phyloP scores from a whole-genome alignment of 2,329 filamentous ascomycete genomes.

The Colletotrichum siamense region DNA sequence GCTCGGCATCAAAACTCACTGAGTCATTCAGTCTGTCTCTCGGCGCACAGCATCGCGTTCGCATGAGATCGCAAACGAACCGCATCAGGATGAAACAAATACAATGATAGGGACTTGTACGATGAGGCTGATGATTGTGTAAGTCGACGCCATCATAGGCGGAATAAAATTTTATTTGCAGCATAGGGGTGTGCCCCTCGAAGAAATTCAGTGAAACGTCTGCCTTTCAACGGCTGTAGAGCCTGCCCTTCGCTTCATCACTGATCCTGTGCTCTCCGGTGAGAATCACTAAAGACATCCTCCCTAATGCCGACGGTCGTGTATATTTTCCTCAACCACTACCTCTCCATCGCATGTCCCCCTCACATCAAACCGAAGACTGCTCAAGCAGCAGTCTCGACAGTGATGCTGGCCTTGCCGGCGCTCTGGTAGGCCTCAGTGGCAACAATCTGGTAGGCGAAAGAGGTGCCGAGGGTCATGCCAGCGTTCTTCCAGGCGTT shows the following conservation, averaged over 20 bases:
- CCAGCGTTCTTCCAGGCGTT: constrained; percentile 56
- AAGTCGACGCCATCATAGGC: neutral
- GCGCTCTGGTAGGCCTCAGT: constrained; percentile 59
- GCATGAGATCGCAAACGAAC: neutral
- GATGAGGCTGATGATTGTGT: neutral
- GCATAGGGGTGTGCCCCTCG: neutral
- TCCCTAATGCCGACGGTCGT: neutral
- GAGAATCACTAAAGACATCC: neutral
- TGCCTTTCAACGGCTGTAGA: neutral
- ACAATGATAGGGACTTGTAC: neutral
- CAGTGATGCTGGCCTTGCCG: constrained; percentile 52
- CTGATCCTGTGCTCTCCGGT: neutral
- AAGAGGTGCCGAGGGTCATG: constrained; percentile 49
- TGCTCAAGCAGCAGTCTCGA: constrained; percentile 29
- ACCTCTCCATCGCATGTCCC: neutral
- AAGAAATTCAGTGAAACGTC: neutral
- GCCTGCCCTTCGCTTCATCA: neutral
- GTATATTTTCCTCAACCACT: neutral
- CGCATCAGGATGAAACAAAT: neutral
- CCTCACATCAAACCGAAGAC: neutral
- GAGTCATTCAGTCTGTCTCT: neutral
- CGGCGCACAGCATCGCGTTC: neutral
- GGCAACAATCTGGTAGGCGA: constrained; percentile 60
- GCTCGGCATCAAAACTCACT: neutral
- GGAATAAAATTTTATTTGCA: neutral